phyloP scores from a whole-genome alignment of 2,329 filamentous ascomycete genomes.

The Parafenestella ontariensis region DNA sequence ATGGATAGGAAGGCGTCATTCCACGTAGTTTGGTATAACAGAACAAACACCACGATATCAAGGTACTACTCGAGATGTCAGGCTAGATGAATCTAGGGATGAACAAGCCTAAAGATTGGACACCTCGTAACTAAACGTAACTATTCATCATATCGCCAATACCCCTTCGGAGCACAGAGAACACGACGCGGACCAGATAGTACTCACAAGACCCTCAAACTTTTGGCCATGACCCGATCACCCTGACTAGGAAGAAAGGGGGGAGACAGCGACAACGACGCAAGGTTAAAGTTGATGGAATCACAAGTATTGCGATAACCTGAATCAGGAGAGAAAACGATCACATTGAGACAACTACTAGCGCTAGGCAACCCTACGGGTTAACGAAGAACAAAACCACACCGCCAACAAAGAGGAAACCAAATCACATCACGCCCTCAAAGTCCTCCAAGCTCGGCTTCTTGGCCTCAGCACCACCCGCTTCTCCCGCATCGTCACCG shows the following conservation, averaged over 20 bases:
- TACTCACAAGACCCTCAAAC: background rate
- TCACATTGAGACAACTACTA: background rate
- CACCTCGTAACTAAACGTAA: background rate
- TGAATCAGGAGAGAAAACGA: background rate
- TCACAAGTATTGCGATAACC: background rate
- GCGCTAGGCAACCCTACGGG: background rate
- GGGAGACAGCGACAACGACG: background rate
- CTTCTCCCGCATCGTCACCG: background rate
- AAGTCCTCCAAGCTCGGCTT: conserved; percentile 24
- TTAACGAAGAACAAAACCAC: background rate
- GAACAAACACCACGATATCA: background rate
- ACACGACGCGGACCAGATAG: background rate
- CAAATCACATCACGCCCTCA: conserved; percentile 27
- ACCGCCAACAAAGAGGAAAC: background rate
- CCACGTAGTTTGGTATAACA: background rate
- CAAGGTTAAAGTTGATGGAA: background rate
- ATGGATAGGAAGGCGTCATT: background rate
- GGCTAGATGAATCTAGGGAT: background rate
- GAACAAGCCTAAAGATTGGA: background rate
- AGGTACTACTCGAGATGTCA: background rate
- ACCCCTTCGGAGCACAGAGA: background rate
- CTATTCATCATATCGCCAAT: background rate
- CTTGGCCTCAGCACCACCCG: background rate
- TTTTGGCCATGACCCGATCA: background rate
- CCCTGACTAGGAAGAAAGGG: background rate